Evolutionary conservation across 768 basidiomycete species (phyloP).

Genomic region (Serpula lacrymans): DNA sequence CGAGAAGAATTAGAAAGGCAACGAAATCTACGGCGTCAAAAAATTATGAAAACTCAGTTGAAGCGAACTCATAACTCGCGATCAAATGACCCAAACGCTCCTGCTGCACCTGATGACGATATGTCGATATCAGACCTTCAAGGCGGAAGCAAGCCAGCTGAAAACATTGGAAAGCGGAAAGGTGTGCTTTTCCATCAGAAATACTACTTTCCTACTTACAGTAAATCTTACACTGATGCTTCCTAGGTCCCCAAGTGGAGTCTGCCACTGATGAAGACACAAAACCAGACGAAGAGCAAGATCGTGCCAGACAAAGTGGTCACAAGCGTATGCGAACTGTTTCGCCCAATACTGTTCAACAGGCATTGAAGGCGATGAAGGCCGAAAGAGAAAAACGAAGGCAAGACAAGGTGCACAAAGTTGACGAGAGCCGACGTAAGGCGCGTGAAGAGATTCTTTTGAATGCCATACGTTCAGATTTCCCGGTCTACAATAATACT

Average conservation of each 20-base stretch:
- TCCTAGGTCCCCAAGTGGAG: slow-evolving; percentile 7
- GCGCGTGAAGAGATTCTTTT: slow-evolving; percentile 37
- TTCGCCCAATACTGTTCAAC: slow-evolving; percentile 40
- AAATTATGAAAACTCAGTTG: slow-evolving; percentile 15
- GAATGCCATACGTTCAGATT: slow-evolving; percentile 30
- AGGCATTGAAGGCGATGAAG: slow-evolving; percentile 35
- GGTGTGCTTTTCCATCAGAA: slow-evolving; percentile 32
- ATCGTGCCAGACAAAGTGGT: slow-evolving; percentile 22
- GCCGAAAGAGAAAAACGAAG: slow-evolving; percentile 41
- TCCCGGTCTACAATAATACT: too few species aligned
- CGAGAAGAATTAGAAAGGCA: slow-evolving; percentile 28
- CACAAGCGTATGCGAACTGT: slow-evolving; percentile 50
- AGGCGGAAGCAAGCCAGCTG: slow-evolving; percentile 19
- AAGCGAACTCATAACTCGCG: slow-evolving; percentile 31
- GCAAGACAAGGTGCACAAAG: slow-evolving; percentile 35
- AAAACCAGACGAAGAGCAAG: slow-evolving; percentile 31
- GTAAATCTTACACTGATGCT: slow-evolving; percentile 7
- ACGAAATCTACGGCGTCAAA: slow-evolving; percentile 26
- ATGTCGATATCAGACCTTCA: background rate
- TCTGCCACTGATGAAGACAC: slow-evolving; percentile 26
- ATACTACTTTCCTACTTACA: background rate
- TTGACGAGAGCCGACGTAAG: slow-evolving; percentile 35
- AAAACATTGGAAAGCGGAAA: slow-evolving; percentile 43
- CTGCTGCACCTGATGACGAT: slow-evolving; percentile 3
- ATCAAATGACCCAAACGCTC: slow-evolving; percentile 24